These are phyloP conservation scores for Saccharomyces hybrid DNA, from an alignment of 1,139 yeast species.

Conservation along the genomic window DNA sequence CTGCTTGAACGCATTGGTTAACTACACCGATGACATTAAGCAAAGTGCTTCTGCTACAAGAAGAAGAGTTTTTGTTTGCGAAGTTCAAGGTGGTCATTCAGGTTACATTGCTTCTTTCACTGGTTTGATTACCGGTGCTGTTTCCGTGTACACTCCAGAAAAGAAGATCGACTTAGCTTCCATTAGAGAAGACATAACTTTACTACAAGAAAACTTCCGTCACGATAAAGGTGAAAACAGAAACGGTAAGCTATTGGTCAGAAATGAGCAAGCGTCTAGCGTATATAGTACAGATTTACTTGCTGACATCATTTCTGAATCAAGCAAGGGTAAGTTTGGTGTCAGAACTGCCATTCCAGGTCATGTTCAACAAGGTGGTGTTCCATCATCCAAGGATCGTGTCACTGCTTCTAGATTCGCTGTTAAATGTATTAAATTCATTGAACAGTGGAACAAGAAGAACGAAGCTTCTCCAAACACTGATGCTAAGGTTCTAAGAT, in stretches of 20 bases:
- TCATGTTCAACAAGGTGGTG: conserved; percentile 96
- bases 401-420: conserved; percentile 88
- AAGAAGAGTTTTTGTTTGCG: conserved; percentile 70
- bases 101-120: conserved; percentile 71
- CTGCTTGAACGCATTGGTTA: conserved; percentile 64
- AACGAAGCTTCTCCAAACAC: conserved; percentile 30
- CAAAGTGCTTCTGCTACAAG: conserved; percentile 75
- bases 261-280: conserved; percentile 78
- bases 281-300: conserved; percentile 76
- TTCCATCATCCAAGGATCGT: conserved; percentile 92
- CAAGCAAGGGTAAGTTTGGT: conserved; percentile 70
- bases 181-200: conserved; percentile 53
- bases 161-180: conserved; percentile 51
- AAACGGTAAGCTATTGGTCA: conserved; percentile 75
- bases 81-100: conserved; percentile 82
- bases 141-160: conserved; percentile 71
- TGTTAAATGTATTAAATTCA: conserved; percentile 76
- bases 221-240: conserved; percentile 55
- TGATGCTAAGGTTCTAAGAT: conserved; percentile 35
- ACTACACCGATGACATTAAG: conserved; percentile 71
- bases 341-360: conserved; percentile 97
- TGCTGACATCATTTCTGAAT: conserved; percentile 75
- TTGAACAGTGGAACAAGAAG: conserved; percentile 48
- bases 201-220: conserved; percentile 49
- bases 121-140: conserved; percentile 65